Evolutionary conservation across 2,329 filamentous ascomycete species (phyloP).

Genomic region (Ophiocordyceps robertsii): DNA sequence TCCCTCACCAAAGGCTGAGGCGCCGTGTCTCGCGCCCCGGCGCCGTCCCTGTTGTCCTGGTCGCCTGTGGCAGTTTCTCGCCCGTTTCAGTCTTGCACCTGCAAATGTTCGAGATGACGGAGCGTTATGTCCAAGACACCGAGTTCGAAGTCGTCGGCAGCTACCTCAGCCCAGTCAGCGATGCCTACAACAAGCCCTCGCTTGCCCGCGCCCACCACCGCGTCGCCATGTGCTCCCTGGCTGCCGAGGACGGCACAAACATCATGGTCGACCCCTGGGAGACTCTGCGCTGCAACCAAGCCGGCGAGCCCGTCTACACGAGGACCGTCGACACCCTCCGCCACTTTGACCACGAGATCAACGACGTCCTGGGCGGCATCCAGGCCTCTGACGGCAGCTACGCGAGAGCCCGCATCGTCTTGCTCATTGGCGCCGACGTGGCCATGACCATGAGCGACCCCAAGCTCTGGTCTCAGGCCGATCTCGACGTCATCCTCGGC

Average conservation of each 20-base stretch:
- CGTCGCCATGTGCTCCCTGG: conserved; percentile 70
- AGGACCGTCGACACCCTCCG: conserved; percentile 83
- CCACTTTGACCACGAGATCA: conserved; percentile 85
- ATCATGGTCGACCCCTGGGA: conserved; percentile 86
- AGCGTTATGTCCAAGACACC: conserved; percentile 54
- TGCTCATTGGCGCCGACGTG: conserved; percentile 68
- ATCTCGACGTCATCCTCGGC: conserved; percentile 78
- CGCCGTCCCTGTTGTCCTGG: conserved; percentile 2
- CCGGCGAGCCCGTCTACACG: conserved; percentile 66
- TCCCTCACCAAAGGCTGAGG: too few relatives aligned
- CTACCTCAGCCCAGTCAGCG: conserved; percentile 27
- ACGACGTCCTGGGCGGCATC: conserved; percentile 62
- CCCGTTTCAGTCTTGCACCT: conserved; percentile 66
- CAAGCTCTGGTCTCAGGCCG: conserved; percentile 69
- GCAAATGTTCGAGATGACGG: conserved; percentile 80
- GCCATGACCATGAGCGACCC: conserved; percentile 61
- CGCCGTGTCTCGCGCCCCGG: neutral
- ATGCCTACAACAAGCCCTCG: conserved; percentile 23
- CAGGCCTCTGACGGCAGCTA: conserved; percentile 52
- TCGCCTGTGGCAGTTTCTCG: conserved; percentile 50
- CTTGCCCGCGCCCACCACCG: conserved; percentile 23
- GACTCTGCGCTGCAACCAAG: conserved; percentile 16
- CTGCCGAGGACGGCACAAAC: conserved; percentile 60
- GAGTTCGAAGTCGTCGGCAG: conserved; percentile 74
- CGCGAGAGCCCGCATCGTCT: conserved; percentile 57